phyloP scores from a whole-genome alignment of 2,329 filamentous ascomycete species.

The Penicillium sp. region DNA sequence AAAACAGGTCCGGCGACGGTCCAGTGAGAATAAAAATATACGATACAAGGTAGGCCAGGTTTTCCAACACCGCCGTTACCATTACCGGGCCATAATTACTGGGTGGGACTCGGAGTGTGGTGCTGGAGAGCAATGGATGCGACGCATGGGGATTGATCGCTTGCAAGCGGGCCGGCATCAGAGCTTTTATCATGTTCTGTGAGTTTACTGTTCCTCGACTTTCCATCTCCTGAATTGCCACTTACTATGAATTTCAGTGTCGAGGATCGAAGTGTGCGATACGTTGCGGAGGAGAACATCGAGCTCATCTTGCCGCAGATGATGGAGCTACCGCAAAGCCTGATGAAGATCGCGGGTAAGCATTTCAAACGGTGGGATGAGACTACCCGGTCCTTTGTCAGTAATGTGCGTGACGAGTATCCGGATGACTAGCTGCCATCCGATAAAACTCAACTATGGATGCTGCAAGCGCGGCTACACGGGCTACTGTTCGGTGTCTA shows the following conservation, averaged over 20 bases:
- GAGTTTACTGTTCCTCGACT: conserved; percentile 45
- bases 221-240: conserved; percentile 9
- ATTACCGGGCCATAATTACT: conserved; percentile 76
- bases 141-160: conserved; percentile 62
- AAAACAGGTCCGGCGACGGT: conserved; percentile 47
- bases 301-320: conserved; percentile 57
- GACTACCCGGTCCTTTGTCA: conserved; percentile 68
- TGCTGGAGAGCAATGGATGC: conserved; percentile 62
- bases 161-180: conserved; percentile 62
- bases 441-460: not conserved
- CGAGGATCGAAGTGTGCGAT: conserved; percentile 67
- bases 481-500: not conserved
- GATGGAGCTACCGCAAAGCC: conserved; percentile 46
- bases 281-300: conserved; percentile 81
- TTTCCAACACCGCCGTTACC: conserved; percentile 78
- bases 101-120: conserved; percentile 74
- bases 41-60: conserved; percentile 75
- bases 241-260: conserved; percentile 46
- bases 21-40: conserved; percentile 46
- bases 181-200: conserved; percentile 86
- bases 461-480: not conserved
- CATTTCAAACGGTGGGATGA: conserved; percentile 86
- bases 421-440: conserved; percentile 67
- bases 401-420: conserved; percentile 79
- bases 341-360: conserved; percentile 72